Conservation (phyloP, 257 asterid species). For the Gardenia jasminoides region DNA sequence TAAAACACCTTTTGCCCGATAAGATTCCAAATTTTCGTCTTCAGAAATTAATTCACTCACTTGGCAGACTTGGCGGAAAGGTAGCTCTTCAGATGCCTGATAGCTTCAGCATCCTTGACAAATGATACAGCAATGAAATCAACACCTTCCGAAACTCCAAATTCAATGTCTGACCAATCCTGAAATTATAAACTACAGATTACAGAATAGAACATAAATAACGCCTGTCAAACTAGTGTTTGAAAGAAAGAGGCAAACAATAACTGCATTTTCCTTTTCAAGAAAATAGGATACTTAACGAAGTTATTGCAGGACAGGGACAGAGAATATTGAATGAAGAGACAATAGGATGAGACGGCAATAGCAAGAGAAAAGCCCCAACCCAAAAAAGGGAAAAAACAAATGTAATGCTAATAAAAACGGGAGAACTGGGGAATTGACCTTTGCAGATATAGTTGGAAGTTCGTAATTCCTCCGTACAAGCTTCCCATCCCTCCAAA, state of each 20-base stretch:
- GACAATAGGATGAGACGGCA: no score
- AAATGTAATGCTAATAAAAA: no score
- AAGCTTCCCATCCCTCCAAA: conserved; percentile 82
- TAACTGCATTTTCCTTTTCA: neutral
- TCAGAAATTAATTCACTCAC: conserved; percentile 31
- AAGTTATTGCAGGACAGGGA: neutral
- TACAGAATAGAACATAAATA: neutral
- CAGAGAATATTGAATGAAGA: neutral
- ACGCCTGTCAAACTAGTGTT: no score
- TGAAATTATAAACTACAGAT: conserved; percentile 25
- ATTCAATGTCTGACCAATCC: conserved; percentile 80
- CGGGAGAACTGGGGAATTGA: conserved; percentile 2
- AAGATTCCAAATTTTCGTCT: neutral
- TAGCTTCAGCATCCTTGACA: conserved; percentile 66
- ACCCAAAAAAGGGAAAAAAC: no score
- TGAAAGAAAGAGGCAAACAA: neutral
- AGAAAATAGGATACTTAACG: neutral
- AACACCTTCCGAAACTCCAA: conserved; percentile 74
- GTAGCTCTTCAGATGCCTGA: conserved; percentile 58
- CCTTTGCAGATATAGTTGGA: conserved; percentile 72
- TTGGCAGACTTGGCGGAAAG: conserved; percentile 50
- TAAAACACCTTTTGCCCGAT: neutral
- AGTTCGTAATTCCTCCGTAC: conserved; percentile 50
- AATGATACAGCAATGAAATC: conserved; percentile 84
- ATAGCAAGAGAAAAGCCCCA: no score